phyloP scores from a whole-genome alignment of 78 protist species.

The Emiliania huxleyi region DNA sequence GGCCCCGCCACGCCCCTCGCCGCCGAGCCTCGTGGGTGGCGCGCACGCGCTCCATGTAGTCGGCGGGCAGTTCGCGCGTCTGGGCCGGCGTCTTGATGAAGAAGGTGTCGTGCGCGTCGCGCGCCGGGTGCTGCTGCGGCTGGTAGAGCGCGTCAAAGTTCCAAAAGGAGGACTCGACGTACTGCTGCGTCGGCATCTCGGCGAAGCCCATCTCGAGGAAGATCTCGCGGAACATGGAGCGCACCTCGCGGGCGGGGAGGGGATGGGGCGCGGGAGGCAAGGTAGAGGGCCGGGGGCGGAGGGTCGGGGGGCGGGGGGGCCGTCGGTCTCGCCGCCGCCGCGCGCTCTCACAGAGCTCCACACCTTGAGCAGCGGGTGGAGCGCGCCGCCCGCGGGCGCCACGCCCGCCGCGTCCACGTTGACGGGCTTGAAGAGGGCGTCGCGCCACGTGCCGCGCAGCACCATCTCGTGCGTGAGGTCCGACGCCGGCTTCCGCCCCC shows the following conservation, averaged over 20 bases:
- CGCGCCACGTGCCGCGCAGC: conserved; percentile 40
- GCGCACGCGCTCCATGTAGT: conserved; percentile 86
- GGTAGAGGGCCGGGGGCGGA: no score
- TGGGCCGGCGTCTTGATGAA: conserved; percentile 68
- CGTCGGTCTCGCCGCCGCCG: no score
- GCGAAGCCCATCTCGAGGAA: conserved; percentile 66
- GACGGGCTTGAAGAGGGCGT: conserved; percentile 48
- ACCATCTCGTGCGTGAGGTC: conserved; percentile 53
- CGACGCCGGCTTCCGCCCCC: conserved; percentile 5
- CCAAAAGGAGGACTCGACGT: conserved; percentile 97
- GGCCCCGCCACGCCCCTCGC: no score
- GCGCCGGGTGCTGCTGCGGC: conserved; percentile 99
- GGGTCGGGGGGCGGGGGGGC: no score
- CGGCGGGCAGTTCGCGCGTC: conserved; percentile 59
- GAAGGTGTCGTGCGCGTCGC: conserved; percentile 99
- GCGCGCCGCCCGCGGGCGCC: conserved; percentile 60
- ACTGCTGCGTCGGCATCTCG: conserved; percentile 95
- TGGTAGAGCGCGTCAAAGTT: conserved; percentile 99
- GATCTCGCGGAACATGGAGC: conserved; percentile 84
- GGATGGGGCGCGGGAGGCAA: no score
- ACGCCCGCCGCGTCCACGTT: conserved; percentile 71
- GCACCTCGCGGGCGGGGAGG: conserved; percentile 53
- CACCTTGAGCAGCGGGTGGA: conserved; percentile 94
- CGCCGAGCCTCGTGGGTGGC: conserved; percentile 89
- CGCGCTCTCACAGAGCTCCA: no score